Evolutionary conservation across 2,329 filamentous ascomycete species (phyloP), one percentile per base, ranked within the genome.

Genomic region (Colletotrichum sp.): DNA sequence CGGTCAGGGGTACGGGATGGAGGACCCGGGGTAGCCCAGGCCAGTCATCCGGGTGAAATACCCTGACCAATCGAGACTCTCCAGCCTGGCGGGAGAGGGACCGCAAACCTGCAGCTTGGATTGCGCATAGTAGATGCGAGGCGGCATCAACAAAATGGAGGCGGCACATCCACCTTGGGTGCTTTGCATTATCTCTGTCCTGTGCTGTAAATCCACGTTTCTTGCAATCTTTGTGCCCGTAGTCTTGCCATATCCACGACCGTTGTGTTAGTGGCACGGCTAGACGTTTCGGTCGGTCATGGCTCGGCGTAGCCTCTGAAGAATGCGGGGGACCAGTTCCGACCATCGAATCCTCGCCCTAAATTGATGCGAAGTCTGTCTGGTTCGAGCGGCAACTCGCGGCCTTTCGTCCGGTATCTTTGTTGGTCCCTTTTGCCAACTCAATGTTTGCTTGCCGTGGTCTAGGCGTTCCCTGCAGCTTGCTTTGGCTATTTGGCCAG

Each of bases 1-100:
- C 36, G 55, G 64, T 36, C 13, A 71, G 60, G 72, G 67, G 55
- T 59, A 59, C 57, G 24, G 66, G 32, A 52, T 52, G 43, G 55
- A 48, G 59, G 32, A 30, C 57, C 74, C 59, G 74, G 74, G 74
- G 64, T 73, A 76, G 43, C 43, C 73, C 72, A 12, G 43, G 43
- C 70, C 63, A 8, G 70, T 52, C 65, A 63, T 48, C 21, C 48
- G 64, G 71, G 26, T 16, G 59, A 30, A 36, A n/a, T 36, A 10
- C 28, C 21, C 36, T 21, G 26, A 26, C 68, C 67, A 74, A 70
- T 63, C 28, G 72, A 61, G 48, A 21, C n/a, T 36, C 34, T 55
- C 28, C 39, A 43, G 28, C 15, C 39, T 21, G 52, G 63, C 18
- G 30, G 60, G 30, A 59, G 43, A 18, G 32, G 21, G 32, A 60